Evolutionary conservation across 2,329 filamentous ascomycete genomes (phyloP).

Genomic region (Aspergillus awamori): DNA sequence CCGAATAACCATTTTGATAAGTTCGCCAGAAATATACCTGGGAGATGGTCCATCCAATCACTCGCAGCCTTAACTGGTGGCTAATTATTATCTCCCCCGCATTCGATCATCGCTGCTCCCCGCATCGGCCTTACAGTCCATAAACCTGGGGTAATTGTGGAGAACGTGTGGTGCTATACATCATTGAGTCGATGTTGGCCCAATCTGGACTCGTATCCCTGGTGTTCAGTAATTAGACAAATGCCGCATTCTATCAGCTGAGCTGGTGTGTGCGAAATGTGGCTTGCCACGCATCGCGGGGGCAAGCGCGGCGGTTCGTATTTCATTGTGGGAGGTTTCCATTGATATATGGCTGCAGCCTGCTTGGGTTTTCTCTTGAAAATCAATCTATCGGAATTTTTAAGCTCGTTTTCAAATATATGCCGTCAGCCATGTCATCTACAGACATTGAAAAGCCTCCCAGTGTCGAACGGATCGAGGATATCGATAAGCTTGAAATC

Average conservation of each 20-base stretch:
- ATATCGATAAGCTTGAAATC: slow-evolving; percentile 16
- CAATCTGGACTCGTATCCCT: not conserved
- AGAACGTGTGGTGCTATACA: not conserved
- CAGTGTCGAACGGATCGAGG: slow-evolving; percentile 22
- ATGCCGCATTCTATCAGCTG: not conserved
- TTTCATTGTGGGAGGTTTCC: not conserved
- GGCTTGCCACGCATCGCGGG: not conserved
- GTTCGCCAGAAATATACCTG: not conserved
- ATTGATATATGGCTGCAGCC: not conserved
- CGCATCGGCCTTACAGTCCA: not conserved
- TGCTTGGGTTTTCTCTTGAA: not conserved
- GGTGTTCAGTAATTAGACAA: not conserved
- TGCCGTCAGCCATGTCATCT: not conserved
- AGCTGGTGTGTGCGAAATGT: not conserved
- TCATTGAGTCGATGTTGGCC: not conserved
- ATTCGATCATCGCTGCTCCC: not conserved
- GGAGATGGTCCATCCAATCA: not conserved
- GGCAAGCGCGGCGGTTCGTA: not conserved
- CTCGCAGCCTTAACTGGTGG: not conserved
- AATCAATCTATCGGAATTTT: not conserved
- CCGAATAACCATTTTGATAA: no score
- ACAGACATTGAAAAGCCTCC: slow-evolving; percentile 11
- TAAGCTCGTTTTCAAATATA: not conserved
- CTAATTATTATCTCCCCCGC: not conserved
- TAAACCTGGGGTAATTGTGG: not conserved